These are phyloP conservation scores for Rhodotorula graminis DNA, from an alignment of 768 basidiomycete species.

Conservation along the genomic window DNA sequence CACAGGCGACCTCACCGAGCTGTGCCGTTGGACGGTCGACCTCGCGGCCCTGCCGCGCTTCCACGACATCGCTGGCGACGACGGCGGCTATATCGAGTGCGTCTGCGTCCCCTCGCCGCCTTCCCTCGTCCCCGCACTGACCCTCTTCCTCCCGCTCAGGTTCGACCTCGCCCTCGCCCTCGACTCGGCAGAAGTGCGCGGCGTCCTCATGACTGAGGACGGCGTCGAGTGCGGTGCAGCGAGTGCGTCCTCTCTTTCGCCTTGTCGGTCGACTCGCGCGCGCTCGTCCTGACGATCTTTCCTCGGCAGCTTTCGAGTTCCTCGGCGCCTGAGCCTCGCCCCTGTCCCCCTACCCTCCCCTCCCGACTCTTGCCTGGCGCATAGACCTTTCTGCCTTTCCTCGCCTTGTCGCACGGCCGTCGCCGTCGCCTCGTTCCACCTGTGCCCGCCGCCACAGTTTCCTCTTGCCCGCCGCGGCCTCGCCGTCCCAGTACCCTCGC, in stretches of 20 bases:
- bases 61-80: slow-evolving; percentile 29
- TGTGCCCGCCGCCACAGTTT: background rate
- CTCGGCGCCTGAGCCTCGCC: slow-evolving; percentile 7
- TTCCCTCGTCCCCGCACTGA: too few species aligned
- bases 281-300: background rate
- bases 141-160: background rate
- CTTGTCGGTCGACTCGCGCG: background rate
- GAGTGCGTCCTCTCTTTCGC: slow-evolving; percentile 1
- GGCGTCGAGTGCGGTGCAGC: slow-evolving; percentile 36
- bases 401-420: background rate
- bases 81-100: slow-evolving; percentile 36
- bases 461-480: too few species aligned
- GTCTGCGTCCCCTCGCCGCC: too few species aligned
- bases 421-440: background rate
- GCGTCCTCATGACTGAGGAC: slow-evolving; percentile 36
- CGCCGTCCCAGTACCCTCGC: too few species aligned
- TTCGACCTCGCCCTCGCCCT: slow-evolving; percentile 34
- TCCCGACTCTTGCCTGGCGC: background rate
- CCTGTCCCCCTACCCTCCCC: background rate
- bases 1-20: slow-evolving; percentile 37
- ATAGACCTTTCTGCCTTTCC: background rate
- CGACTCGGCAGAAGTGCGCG: slow-evolving; percentile 37
- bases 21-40: slow-evolving; percentile 69
- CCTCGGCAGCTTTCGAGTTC: slow-evolving; percentile 27
- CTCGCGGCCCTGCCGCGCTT: slow-evolving; percentile 71